Conservation (phyloP, 805 yeast genomes). For the Candida gorgasii region DNA sequence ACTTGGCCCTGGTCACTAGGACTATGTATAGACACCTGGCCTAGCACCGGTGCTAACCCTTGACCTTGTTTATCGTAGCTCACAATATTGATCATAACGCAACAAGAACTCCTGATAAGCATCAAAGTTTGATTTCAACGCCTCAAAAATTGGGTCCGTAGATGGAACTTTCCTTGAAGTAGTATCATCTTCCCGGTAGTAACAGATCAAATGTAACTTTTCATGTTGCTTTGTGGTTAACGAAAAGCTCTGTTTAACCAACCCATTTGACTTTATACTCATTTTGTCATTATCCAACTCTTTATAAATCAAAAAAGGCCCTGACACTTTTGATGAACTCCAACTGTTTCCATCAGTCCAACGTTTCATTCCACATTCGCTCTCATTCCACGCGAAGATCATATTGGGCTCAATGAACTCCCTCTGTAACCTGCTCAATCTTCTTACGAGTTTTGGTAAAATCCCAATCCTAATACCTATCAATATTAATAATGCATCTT, state of each 20-base stretch:
- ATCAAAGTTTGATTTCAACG: conserved; percentile 20
- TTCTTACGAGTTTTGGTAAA: conserved; percentile 57
- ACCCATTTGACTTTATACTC: conserved; percentile 47
- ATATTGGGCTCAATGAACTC: conserved; percentile 58
- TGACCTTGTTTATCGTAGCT: conserved; percentile 5
- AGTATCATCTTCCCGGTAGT: conserved; percentile 22
- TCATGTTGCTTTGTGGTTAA: conserved; percentile 52
- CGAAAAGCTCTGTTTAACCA: conserved; percentile 66
- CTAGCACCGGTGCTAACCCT: not conserved
- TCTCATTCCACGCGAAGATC: conserved; percentile 72
- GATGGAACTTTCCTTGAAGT: conserved; percentile 20
- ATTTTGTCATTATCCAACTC: conserved; percentile 50
- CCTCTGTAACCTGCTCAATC: conserved; percentile 60
- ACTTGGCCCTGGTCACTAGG: not conserved
- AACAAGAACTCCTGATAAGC: conserved; percentile 25
- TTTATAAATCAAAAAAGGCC: conserved; percentile 52
- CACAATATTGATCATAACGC: conserved; percentile 16
- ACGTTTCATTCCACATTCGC: conserved; percentile 67
- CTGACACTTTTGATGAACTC: conserved; percentile 71
- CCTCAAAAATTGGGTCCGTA: conserved; percentile 24
- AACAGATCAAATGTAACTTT: conserved; percentile 63
- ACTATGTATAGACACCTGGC: not conserved
- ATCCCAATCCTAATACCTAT: conserved; percentile 63
- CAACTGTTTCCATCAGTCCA: conserved; percentile 81
- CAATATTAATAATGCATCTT: conserved; percentile 63